Evolutionary conservation across 345 rosid genomes (phyloP), one percentile per base, ranked within the genome.

Genomic region (Schrenkiella parvula): DNA sequence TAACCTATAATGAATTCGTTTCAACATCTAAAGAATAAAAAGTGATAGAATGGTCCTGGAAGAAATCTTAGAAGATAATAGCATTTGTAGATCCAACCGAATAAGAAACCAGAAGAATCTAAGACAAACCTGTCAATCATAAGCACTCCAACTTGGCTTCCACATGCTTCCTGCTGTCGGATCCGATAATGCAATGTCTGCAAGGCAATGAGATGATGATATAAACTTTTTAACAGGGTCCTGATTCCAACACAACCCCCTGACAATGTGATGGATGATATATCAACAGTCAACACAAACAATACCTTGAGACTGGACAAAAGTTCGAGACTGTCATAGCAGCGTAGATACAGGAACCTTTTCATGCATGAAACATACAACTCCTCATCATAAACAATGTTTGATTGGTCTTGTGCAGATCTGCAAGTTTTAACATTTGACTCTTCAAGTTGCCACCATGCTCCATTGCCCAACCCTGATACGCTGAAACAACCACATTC

Each of bases 81-180:
- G 11, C 56, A 73, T 44, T 8, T 32, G 11, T 53, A 46, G 4
- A 38, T 26, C 54, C 10, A 32, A 57, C 60, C 21, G 14, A 62
- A 35, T 28, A 56, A 44, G 50, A 32, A 58, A 55, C 26, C 26
- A 25, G 37, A 63, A 57, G 71, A 46, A 35, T 71, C 39, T 22
- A 68, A 58, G 65, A 48, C 80, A 79, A 78, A 90, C 93, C 93
- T 86, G 81, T 92, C 96, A 70, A 92, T 87, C 87, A 89, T 79
- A 62, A 92, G 81, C 64, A 82, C 70, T 71, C 75, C 84, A 61
- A 77, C 83, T 60, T 76, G 66, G 56, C 34, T 68, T 28, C 87
- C 89, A 56, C 74, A 84, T 3, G 82, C 70, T 68, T 81, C 84
- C 44, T 41, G 82, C 74, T 76, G 85, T 59, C 69, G 82, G 43